Evolutionary conservation across 208 protist genomes (phyloP).

Genomic region (Novymonas esmeraldas): DNA sequence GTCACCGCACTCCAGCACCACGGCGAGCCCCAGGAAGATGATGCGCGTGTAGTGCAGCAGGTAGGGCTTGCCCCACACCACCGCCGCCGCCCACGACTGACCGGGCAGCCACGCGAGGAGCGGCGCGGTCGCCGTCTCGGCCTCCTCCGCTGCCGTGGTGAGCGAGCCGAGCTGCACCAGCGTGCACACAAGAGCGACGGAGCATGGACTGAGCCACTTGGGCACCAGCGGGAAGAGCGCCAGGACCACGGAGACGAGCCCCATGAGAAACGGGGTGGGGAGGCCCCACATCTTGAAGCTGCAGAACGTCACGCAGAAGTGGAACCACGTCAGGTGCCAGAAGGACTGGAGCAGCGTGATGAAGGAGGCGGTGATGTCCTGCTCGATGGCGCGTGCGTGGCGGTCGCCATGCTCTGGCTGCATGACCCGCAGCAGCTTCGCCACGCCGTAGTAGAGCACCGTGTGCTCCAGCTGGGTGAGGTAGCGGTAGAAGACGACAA

Average conservation of each 20-base stretch:
- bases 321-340: slow-evolving; percentile 78
- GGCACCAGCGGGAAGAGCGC: slow-evolving; percentile 70
- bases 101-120: slow-evolving; percentile 10
- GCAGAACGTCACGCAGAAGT: slow-evolving; percentile 72
- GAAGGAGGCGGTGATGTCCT: slow-evolving; percentile 68
- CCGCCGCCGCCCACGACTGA: slow-evolving; percentile 9
- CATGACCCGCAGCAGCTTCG: slow-evolving; percentile 56
- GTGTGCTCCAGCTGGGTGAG: slow-evolving; percentile 72
- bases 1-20: slow-evolving; percentile 49
- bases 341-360: slow-evolving; percentile 70
- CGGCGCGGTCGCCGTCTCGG: neutral
- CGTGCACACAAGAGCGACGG: slow-evolving; percentile 32
- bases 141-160: neutral
- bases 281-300: slow-evolving; percentile 49
- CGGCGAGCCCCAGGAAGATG: slow-evolving; percentile 35
- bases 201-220: slow-evolving; percentile 59
- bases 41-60: slow-evolving; percentile 25
- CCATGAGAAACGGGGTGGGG: slow-evolving; percentile 53
- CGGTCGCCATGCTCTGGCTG: slow-evolving; percentile 48
- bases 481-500: slow-evolving; percentile 60
- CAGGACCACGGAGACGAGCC: slow-evolving; percentile 48
- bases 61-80: slow-evolving; percentile 22
- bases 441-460: slow-evolving; percentile 72
- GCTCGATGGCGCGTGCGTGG: slow-evolving; percentile 66
- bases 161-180: slow-evolving; percentile 18